Evolutionary conservation across 768 basidiomycete species (phyloP).

Genomic region (Calocera viscosa): DNA sequence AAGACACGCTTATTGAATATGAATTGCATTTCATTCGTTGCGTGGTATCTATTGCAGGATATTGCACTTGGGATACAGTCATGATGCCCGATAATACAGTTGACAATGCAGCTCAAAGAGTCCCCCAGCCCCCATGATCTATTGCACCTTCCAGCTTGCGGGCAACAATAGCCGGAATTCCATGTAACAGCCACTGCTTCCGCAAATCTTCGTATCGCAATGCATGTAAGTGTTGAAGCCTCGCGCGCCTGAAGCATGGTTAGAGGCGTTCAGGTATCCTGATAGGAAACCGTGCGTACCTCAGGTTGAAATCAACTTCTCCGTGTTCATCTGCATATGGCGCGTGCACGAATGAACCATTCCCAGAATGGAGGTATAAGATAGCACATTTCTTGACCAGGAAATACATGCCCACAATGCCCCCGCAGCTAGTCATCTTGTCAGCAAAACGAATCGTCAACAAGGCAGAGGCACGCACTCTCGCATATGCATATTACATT

Average conservation of each 20-base stretch:
- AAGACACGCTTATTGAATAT: too few relatives aligned
- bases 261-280: constrained; percentile 6
- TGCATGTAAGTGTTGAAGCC: constrained; percentile 74
- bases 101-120: constrained; percentile 35
- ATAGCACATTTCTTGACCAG: constrained; percentile 85
- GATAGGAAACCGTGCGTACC: constrained; percentile 37
- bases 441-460: constrained; percentile 7
- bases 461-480: constrained; percentile 46
- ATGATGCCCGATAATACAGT: neutral
- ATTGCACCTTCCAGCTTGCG: constrained; percentile 75
- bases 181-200: constrained; percentile 80
- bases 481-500: constrained; percentile 91
- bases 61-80: neutral
- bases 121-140: constrained; percentile 91
- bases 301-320: constrained; percentile 83
- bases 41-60: neutral
- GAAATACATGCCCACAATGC: constrained; percentile 78
- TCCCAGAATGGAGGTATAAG: constrained; percentile 74
- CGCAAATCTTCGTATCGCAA: constrained; percentile 85
- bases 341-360: constrained; percentile 76
- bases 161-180: constrained; percentile 80
- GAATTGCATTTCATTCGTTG: neutral
- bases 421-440: constrained; percentile 57
- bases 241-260: constrained; percentile 50
- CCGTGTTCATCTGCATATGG: constrained; percentile 93